phyloP scores from a whole-genome alignment of 2,329 filamentous ascomycete genomes.

The Ceratocystis smalleyi region DNA sequence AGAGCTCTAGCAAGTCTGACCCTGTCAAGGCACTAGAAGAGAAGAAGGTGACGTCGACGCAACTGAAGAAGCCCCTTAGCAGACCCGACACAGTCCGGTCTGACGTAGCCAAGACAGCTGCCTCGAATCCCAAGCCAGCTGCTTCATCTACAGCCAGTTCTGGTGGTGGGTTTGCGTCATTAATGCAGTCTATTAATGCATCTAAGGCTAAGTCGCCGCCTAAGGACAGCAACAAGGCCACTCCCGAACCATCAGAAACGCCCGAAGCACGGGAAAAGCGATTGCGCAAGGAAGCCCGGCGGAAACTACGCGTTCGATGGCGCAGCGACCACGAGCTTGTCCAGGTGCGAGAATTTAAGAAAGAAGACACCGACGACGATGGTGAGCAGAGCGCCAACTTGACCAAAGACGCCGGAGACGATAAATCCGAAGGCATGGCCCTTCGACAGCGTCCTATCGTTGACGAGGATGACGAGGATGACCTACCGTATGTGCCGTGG shows the following conservation, averaged over 20 bases:
- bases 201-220: conserved; percentile 28
- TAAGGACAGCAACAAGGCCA: conserved; percentile 32
- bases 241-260: conserved; percentile 44
- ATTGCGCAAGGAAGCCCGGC: conserved; percentile 55
- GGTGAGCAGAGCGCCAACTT: conserved; percentile 43
- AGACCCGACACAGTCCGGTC: conserved; percentile 21
- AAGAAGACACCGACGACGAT: conserved; percentile 53
- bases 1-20: conserved; percentile 18
- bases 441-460: conserved; percentile 40
- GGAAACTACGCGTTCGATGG: conserved; percentile 55
- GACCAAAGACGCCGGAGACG: conserved; percentile 56
- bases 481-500: conserved; percentile 39
- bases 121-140: conserved; percentile 20
- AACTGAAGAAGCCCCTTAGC: conserved; percentile 18
- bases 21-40: conserved; percentile 17
- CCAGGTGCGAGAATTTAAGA: conserved; percentile 52
- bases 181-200: conserved; percentile 37
- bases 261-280: conserved; percentile 51
- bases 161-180: conserved; percentile 37
- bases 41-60: conserved; percentile 13
- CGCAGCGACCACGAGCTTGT: conserved; percentile 52
- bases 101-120: conserved; percentile 19
- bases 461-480: conserved; percentile 45
- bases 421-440: conserved; percentile 57
- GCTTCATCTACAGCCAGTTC: conserved; percentile 24